These are phyloP conservation scores for Rubia yunnanensis DNA, from an alignment of 257 asterid species.

Conservation along the genomic window DNA sequence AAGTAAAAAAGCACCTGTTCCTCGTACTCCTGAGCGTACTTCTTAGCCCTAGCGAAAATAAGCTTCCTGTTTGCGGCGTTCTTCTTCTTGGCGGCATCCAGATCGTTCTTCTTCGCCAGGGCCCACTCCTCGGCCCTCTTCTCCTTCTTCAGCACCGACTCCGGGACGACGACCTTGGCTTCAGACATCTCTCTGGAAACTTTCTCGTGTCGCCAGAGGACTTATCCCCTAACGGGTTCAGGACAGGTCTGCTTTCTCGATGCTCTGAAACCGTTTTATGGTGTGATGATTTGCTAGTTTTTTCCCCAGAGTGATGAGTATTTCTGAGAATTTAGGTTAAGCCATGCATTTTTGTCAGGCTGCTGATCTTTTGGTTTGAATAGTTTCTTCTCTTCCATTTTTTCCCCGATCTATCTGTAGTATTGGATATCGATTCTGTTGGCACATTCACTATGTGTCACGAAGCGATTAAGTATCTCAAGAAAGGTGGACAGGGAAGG, in stretches of 20 bases:
- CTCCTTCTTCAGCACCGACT: too few species aligned
- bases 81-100: too few species aligned
- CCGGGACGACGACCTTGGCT: too few species aligned
- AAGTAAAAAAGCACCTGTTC: too few species aligned
- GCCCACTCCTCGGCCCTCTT: too few species aligned
- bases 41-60: too few species aligned
- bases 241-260: conserved; percentile 51
- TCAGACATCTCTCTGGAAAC: conserved; percentile 99
- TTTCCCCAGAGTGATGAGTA: too few species aligned
- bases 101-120: too few species aligned
- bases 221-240: conserved; percentile 80
- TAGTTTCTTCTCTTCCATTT: background rate
- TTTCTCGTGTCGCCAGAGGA: conserved; percentile 82
- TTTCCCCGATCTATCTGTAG: conserved; percentile 31
- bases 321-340: too few species aligned
- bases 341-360: background rate
- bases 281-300: background rate
- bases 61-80: too few species aligned
- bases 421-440: conserved; percentile 82
- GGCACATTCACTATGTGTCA: conserved; percentile 97
- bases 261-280: background rate
- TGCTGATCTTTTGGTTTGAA: background rate
- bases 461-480: conserved; percentile 59
- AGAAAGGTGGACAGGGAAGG: conserved; percentile 61
- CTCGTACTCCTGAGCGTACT: too few species aligned